These are phyloP conservation scores for Dactylonectria macrodidyma DNA, from an alignment of 2,329 filamentous ascomycete genomes.

Conservation along the genomic window DNA sequence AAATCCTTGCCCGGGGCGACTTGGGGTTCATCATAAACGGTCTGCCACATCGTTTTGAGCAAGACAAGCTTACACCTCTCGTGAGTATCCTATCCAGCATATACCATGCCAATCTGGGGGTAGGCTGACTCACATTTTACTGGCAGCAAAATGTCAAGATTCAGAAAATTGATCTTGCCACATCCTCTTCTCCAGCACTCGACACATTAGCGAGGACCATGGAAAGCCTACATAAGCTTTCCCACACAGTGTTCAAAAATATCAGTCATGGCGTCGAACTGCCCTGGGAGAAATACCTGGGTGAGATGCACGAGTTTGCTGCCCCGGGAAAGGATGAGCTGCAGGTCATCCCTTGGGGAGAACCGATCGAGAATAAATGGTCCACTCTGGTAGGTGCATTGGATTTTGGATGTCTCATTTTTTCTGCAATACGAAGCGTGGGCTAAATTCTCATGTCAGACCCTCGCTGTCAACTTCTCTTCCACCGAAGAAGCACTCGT, in stretches of 20 bases:
- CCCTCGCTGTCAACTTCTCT: background rate
- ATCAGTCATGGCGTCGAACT: constrained; percentile 7
- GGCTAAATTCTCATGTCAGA: background rate
- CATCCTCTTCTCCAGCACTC: background rate
- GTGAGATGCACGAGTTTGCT: constrained; percentile 17
- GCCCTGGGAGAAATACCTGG: constrained; percentile 15
- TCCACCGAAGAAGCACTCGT: background rate
- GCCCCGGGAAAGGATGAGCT: constrained; percentile 11
- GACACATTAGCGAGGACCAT: background rate
- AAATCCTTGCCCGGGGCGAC: background rate
- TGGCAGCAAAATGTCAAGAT: background rate
- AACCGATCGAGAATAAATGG: background rate
- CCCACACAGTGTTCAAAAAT: constrained; percentile 11
- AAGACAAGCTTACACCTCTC: background rate
- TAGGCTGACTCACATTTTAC: background rate
- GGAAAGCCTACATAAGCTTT: background rate
- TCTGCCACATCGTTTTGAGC: background rate
- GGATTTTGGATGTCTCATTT: background rate
- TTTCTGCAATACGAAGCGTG: background rate
- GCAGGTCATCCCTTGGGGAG: background rate
- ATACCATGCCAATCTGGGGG: background rate
- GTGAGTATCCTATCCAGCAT: background rate
- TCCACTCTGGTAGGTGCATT: constrained; percentile 4
- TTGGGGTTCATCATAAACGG: background rate
- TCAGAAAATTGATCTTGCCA: background rate